These are phyloP conservation scores for Dissoconium aciculare DNA, from an alignment of 2,329 filamentous ascomycete genomes.

Conservation along the genomic window DNA sequence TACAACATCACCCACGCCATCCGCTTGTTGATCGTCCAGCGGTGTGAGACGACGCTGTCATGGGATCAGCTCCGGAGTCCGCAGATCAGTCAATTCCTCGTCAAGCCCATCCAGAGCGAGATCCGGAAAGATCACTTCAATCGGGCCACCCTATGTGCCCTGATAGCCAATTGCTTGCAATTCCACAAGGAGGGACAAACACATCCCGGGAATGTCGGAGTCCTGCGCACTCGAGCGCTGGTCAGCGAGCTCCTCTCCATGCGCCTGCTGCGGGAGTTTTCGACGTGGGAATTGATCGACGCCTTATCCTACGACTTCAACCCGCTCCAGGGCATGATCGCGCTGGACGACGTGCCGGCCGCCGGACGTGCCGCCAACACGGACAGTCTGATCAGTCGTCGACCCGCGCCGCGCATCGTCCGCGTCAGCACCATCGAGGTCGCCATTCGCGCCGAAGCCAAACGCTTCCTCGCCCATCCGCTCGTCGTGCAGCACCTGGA, in stretches of 20 bases:
- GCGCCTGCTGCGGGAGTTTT: conserved; percentile 78
- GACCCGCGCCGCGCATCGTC: conserved; percentile 40
- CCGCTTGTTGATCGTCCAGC: conserved; percentile 64
- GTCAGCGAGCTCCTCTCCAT: conserved; percentile 85
- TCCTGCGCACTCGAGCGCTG: conserved; percentile 68
- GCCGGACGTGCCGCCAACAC: conserved; percentile 4
- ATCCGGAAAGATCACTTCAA: conserved; percentile 73
- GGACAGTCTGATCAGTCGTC: conserved; percentile 25
- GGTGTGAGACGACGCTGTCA: conserved; percentile 79
- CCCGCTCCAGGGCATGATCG: conserved; percentile 66
- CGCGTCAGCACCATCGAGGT: conserved; percentile 84
- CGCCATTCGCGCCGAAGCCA: conserved; percentile 81
- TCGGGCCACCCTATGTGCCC: conserved; percentile 69
- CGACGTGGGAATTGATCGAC: conserved; percentile 79
- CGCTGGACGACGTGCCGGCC: conserved; percentile 26
- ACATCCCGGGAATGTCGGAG: conserved; percentile 71
- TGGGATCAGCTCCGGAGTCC: conserved; percentile 96
- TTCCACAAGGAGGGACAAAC: conserved; percentile 76
- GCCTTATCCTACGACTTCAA: conserved; percentile 91
- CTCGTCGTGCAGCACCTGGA: conserved; percentile 89
- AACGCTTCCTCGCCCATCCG: conserved; percentile 82
- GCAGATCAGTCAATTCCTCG: conserved; percentile 85
- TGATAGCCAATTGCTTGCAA: conserved; percentile 88
- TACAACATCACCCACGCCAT: conserved; percentile 86
- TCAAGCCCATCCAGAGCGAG: conserved; percentile 89